phyloP scores from a whole-genome alignment of 352 stramenopile species.

The Globisporangium spiculum region DNA sequence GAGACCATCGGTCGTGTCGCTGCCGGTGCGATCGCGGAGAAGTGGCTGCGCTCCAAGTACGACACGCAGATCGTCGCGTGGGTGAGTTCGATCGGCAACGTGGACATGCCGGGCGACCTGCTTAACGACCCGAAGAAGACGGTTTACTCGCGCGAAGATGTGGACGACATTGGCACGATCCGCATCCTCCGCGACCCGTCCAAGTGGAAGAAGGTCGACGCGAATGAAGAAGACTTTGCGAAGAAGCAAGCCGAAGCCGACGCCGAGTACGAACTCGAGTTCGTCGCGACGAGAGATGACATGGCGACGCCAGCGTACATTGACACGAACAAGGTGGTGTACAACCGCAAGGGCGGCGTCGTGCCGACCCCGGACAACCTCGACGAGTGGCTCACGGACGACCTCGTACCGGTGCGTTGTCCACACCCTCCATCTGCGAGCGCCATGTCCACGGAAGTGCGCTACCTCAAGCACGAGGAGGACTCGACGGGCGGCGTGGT shows the following conservation, averaged over 20 bases:
- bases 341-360: constrained; percentile 77
- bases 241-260: constrained; percentile 61
- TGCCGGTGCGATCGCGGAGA: constrained; percentile 95
- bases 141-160: constrained; percentile 78
- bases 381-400: constrained; percentile 69
- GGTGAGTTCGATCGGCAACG: constrained; percentile 83
- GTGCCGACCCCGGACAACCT: constrained; percentile 55
- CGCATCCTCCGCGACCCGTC: constrained; percentile 73
- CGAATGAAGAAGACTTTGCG: constrained; percentile 25
- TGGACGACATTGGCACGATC: constrained; percentile 80
- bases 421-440: constrained; percentile 91
- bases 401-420: constrained; percentile 92
- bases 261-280: constrained; percentile 67
- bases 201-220: constrained; percentile 53
- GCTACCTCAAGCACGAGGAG: constrained; percentile 86
- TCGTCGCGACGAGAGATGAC: constrained; percentile 60
- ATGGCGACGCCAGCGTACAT: constrained; percentile 85
- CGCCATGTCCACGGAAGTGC: constrained; percentile 95
- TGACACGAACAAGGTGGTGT: constrained; percentile 91
- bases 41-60: constrained; percentile 93
- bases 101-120: constrained; percentile 78
- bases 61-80: constrained; percentile 87
- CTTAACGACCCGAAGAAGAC: constrained; percentile 65
- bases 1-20: constrained; percentile 99
- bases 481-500: constrained; percentile 95